phyloP scores from a whole-genome alignment of 768 basidiomycete species.

The Lepiota subincarnata region DNA sequence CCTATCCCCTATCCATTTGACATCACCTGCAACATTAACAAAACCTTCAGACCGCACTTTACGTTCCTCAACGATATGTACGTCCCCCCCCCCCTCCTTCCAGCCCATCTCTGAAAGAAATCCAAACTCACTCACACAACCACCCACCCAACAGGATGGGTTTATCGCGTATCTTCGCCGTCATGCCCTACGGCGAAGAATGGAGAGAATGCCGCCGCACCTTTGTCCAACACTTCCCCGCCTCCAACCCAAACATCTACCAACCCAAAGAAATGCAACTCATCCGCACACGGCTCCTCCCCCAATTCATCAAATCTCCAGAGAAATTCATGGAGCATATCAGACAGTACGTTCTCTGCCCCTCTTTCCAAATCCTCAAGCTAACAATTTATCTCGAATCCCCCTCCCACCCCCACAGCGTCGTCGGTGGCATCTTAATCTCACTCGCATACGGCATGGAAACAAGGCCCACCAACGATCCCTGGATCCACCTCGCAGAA shows the following conservation, averaged over 20 bases:
- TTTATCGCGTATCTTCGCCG: slow-evolving; percentile 34
- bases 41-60: slow-evolving; percentile 20
- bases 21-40: too few relatives aligned
- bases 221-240: slow-evolving; percentile 39
- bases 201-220: slow-evolving; percentile 39
- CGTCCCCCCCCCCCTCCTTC: neutral
- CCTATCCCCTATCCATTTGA: too few relatives aligned
- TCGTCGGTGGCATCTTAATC: slow-evolving; percentile 36
- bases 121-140: too few relatives aligned
- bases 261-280: slow-evolving; percentile 21
- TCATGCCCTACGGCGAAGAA: slow-evolving; percentile 34
- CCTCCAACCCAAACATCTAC: slow-evolving; percentile 25
- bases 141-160: slow-evolving; percentile 30
- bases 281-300: slow-evolving; percentile 10
- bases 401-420: slow-evolving; percentile 20
- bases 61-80: slow-evolving; percentile 26
- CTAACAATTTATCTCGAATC: neutral
- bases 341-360: slow-evolving; percentile 30
- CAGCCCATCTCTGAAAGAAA: too few relatives aligned
- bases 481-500: slow-evolving; percentile 39
- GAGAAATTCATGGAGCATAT: slow-evolving; percentile 32
- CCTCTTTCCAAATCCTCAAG: neutral
- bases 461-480: slow-evolving; percentile 35
- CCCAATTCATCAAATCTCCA: slow-evolving; percentile 19
- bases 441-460: slow-evolving; percentile 45